Base-by-base conservation (phyloP, 345 rosid genomes). In the Hypericum androsaemum region DNA sequence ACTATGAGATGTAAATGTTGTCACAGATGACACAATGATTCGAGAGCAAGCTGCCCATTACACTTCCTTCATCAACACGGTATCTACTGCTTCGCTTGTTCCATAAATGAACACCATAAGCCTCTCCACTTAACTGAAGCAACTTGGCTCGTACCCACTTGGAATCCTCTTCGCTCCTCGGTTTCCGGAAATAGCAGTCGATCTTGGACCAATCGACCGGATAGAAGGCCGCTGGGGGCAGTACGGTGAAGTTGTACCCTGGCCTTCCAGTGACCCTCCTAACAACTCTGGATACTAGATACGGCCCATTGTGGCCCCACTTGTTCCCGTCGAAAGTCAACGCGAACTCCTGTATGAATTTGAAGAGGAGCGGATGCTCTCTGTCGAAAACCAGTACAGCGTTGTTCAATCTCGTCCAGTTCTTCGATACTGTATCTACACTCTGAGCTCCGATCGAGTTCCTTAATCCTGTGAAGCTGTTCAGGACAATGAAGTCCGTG, bases 301-400 rank as follows among this genome's bases (percentile, higher is more conserved):
- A 82, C 0, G 97, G 97, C 0, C 97, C 97, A 35, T 86, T 86
- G 41, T 89, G 77, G 6, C 95, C 95, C 94, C 97, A 89, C 68
- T 62, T 86, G 47, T 69, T 80, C 7, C 90, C 95, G 48, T 86
- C 80, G 47, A 86, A 89, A 13, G 81, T 84, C 6, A 67, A 43
- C 15, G 86, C 84, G 57, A 84, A 84, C 67, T 89, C 97, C 46
- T 79, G 70, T 0, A 89, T 79, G 62, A 89, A 89, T 41, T 64
- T 65, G 48, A 69, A 56, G 5, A 89, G 9, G 49, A 86, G 82
- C 0, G 82, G 86, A 54, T 86, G 97, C 2, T 69, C 73, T 71
- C 55, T 64, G 6, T 89, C 94, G 11, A 89, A 82, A 8, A 82
- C 56, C 39, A 86, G 53, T 50, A 75, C 95, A 1, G 97, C 97